These are phyloP conservation scores for Scutellaria baicalensis DNA, from an alignment of 257 asterid species.

Conservation along the genomic window DNA sequence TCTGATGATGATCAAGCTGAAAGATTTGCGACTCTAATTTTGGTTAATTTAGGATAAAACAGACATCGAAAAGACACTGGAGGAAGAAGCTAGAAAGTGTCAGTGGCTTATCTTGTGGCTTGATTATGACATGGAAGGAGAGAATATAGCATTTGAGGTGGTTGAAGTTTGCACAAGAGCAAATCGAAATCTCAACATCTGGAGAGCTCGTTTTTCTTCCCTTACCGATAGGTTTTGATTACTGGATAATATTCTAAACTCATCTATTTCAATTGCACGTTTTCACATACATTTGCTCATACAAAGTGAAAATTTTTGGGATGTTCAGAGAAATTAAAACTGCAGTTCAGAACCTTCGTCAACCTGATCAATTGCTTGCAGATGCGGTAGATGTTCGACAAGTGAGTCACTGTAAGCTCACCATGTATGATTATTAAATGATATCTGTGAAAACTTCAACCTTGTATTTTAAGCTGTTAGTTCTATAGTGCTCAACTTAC, in stretches of 20 bases:
- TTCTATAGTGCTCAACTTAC: neutral
- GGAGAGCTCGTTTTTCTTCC: slow-evolving; percentile 98
- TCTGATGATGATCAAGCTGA: neutral
- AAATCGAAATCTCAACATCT: slow-evolving; percentile 64
- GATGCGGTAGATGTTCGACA: slow-evolving; percentile 98
- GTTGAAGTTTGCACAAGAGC: slow-evolving; percentile 75
- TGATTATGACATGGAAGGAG: slow-evolving; percentile 98
- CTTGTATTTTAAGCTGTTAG: neutral
- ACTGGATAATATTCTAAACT: slow-evolving; percentile 16
- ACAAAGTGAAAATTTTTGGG: slow-evolving; percentile 9
- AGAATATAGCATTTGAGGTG: slow-evolving; percentile 95
- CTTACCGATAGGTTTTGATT: slow-evolving; percentile 66
- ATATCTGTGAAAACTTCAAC: neutral
- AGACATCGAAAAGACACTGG: slow-evolving; percentile 83
- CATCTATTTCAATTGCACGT: neutral
- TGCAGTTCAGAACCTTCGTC: slow-evolving; percentile 65
- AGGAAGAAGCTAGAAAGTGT: slow-evolving; percentile 83
- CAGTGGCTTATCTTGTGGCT: slow-evolving; percentile 98
- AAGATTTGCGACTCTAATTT: neutral
- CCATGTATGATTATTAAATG: neutral
- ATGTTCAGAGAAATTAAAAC: slow-evolving; percentile 72
- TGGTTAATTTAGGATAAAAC: slow-evolving; percentile 56
- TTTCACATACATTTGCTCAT: slow-evolving; percentile 10
- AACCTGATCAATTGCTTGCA: slow-evolving; percentile 75
- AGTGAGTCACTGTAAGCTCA: slow-evolving; percentile 38